Percentiles rank a stretch among this genome's conserved stretches.
These are phyloP conservation scores for Candida maesae DNA, from an alignment of 805 yeast genomes.

Conservation along the genomic window DNA sequence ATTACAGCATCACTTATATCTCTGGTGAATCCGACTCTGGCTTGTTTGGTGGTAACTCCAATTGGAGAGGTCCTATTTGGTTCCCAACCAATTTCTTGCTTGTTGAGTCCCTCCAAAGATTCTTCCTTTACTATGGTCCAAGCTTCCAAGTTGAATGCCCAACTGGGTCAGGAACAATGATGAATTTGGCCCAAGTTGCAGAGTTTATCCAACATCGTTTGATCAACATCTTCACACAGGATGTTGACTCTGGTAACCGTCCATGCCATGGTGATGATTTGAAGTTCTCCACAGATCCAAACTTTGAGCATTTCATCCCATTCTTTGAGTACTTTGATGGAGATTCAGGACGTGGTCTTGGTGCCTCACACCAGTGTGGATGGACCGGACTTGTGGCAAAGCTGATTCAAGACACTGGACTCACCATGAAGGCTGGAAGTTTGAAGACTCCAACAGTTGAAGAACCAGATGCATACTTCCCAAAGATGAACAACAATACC, in stretches of 20 bases:
- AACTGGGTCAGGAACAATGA: slow-evolving; percentile 68
- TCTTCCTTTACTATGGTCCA: slow-evolving; percentile 84
- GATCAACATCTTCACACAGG: slow-evolving; percentile 69
- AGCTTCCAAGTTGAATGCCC: slow-evolving; percentile 85
- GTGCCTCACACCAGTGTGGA: slow-evolving; percentile 93
- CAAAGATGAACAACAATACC: slow-evolving; percentile 24
- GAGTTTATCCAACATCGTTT: slow-evolving; percentile 85
- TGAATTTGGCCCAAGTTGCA: slow-evolving; percentile 85
- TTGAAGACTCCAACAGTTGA: slow-evolving; percentile 12
- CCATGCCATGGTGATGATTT: slow-evolving; percentile 76
- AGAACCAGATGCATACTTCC: slow-evolving; percentile 18
- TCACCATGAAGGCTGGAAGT: slow-evolving; percentile 43
- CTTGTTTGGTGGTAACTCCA: slow-evolving; percentile 93
- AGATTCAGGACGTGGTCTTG: slow-evolving; percentile 90
- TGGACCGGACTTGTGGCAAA: slow-evolving; percentile 95
- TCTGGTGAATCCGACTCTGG: slow-evolving; percentile 92
- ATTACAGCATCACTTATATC: slow-evolving; percentile 66
- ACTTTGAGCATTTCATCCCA: slow-evolving; percentile 71
- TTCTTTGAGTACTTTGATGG: slow-evolving; percentile 91
- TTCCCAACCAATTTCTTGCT: slow-evolving; percentile 85
- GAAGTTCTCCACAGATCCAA: slow-evolving; percentile 57
- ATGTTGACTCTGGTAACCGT: slow-evolving; percentile 56
- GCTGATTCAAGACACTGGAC: slow-evolving; percentile 86
- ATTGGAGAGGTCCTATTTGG: slow-evolving; percentile 98
- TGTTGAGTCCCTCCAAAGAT: slow-evolving; percentile 83